Conservation (phyloP, 306 rosid genomes). For the Fagus sylvatica region DNA sequence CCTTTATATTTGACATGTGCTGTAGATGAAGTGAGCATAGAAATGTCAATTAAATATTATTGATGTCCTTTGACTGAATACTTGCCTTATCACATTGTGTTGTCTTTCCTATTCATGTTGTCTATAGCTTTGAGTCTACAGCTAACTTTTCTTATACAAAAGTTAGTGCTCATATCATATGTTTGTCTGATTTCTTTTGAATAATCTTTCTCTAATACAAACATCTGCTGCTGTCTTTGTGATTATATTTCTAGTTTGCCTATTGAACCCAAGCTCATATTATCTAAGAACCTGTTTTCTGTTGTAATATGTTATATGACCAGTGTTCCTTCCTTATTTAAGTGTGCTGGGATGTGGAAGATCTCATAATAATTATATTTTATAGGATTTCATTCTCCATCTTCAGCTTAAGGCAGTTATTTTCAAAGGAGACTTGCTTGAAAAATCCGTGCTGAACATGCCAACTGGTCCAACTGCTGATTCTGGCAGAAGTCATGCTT, state of each 20-base stretch:
- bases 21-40: not conserved
- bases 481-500: slow-evolving; percentile 43
- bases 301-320: slow-evolving; percentile 25
- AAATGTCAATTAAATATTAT: not conserved
- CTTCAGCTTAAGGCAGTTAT: slow-evolving; percentile 62
- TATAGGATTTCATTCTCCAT: slow-evolving; percentile 69
- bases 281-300: slow-evolving; percentile 5
- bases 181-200: not conserved
- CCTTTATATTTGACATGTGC: not conserved
- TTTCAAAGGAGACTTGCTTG: slow-evolving; percentile 45
- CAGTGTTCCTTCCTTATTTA: slow-evolving; percentile 16
- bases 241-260: not conserved
- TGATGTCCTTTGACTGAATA: not conserved
- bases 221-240: slow-evolving; percentile 13
- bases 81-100: not conserved
- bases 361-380: slow-evolving; percentile 32
- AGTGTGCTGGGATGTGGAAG: not conserved
- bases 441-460: slow-evolving; percentile 39
- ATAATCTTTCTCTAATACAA: slow-evolving; percentile 1
- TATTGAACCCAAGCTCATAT: slow-evolving; percentile 1
- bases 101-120: not conserved
- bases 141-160: not conserved
- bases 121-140: not conserved
- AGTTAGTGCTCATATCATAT: not conserved
- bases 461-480: slow-evolving; percentile 37